Evolutionary conservation across 2,329 filamentous ascomycete genomes (phyloP).

Genomic region (Diplodia scrobiculata): DNA sequence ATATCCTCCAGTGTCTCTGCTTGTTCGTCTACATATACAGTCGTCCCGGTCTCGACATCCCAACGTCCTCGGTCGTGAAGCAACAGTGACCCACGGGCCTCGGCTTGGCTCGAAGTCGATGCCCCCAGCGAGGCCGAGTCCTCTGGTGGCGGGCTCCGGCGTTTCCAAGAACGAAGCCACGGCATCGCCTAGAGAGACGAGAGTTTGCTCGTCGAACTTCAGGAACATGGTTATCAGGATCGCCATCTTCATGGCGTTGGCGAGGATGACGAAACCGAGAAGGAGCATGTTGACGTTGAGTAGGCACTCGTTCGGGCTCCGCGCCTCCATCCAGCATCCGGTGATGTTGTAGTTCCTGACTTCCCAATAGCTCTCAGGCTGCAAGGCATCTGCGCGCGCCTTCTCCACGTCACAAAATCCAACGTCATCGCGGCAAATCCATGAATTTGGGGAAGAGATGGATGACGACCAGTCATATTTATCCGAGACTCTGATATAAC

Average conservation of each 20-base stretch:
- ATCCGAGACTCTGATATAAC: no score
- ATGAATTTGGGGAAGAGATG: conserved; percentile 31
- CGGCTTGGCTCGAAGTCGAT: no score
- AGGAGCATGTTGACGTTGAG: background rate
- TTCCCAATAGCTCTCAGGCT: background rate
- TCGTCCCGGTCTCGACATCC: background rate
- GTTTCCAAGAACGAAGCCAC: background rate
- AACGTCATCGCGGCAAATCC: conserved; percentile 47
- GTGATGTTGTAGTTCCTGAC: background rate
- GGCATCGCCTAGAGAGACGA: background rate
- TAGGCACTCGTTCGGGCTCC: background rate
- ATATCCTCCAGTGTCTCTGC: no score
- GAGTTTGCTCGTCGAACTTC: background rate
- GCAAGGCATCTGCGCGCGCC: background rate
- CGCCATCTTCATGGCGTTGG: background rate
- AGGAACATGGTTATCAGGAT: background rate
- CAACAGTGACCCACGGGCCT: background rate
- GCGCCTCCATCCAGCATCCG: background rate
- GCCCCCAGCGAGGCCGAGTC: no score
- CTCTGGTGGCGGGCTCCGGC: no score
- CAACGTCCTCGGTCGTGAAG: background rate
- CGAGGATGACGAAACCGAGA: background rate
- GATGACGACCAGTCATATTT: no score
- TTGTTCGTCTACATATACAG: background rate
- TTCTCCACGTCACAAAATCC: background rate